Conservation (phyloP, 371 early-diverging fungal species). For the Batrachochytrium dendrobatidis region DNA sequence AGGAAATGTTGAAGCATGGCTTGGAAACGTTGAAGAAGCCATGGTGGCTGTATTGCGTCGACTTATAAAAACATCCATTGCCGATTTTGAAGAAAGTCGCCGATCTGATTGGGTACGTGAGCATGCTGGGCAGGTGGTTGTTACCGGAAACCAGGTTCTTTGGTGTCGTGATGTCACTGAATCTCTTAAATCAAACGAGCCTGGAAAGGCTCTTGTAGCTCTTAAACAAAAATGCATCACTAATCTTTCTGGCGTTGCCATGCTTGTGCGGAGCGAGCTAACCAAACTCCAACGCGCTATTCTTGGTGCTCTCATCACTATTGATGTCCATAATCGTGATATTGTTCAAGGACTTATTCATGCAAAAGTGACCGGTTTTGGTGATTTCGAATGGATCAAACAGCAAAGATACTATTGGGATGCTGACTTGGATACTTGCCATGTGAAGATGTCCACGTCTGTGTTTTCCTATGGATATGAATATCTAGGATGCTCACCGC, state of each 20-base stretch:
- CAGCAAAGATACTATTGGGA: slow-evolving; percentile 53
- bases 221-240: slow-evolving; percentile 34
- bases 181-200: slow-evolving; percentile 32
- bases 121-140: slow-evolving; percentile 46
- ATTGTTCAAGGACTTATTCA: slow-evolving; percentile 38
- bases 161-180: slow-evolving; percentile 45
- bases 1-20: slow-evolving; percentile 53
- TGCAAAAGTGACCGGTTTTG: slow-evolving; percentile 28
- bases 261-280: slow-evolving; percentile 46
- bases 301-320: slow-evolving; percentile 48
- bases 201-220: slow-evolving; percentile 22
- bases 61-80: slow-evolving; percentile 38
- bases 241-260: slow-evolving; percentile 39
- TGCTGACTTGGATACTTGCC: slow-evolving; percentile 43
- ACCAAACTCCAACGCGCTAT: slow-evolving; percentile 44
- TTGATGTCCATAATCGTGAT: slow-evolving; percentile 54
- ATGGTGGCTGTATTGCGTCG: slow-evolving; percentile 41
- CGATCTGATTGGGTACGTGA: slow-evolving; percentile 44
- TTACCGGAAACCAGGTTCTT: slow-evolving; percentile 46
- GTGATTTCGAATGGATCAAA: slow-evolving; percentile 51
- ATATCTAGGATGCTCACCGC: slow-evolving; percentile 46
- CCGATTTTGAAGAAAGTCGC: slow-evolving; percentile 39
- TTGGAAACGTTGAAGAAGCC: slow-evolving; percentile 49
- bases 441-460: slow-evolving; percentile 44
- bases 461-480: slow-evolving; percentile 49